Base-by-base conservation (phyloP, 2,329 filamentous ascomycete species). In the Scedosporium boydii region DNA sequence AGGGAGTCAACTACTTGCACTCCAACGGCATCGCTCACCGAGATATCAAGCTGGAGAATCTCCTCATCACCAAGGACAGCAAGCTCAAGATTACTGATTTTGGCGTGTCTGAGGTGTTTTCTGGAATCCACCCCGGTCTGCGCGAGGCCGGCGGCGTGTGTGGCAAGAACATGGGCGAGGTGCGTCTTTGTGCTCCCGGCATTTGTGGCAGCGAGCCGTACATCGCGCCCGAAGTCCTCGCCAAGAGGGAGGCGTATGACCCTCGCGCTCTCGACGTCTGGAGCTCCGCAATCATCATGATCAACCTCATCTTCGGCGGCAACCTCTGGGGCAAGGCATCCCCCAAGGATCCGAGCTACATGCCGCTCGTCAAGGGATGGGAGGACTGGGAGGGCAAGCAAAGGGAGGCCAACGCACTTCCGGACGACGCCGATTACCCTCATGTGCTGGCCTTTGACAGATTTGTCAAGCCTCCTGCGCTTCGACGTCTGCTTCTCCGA, bases 41-140 rank as follows among this genome's bases (percentile, higher is more conserved):
- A 58, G 92, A 96, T 68, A 89, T 96, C 77, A 96, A 96, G 75
- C 82, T 93, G 10, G 92, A 96, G 73, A 96, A 96, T 68, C 78
- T 96, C 26, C 81, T 96, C 38, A 82, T 96, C 64, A 89, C 87
- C 57, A 86, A 85, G 68, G 85, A 91, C 63, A 91, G 91, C 70
- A 88, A 91, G 72, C 80, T 96, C 62, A 96, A 96, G 76, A 93
- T 96, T 64, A 92, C 91, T 59, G 92, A 96, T 72, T 96, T 96
- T 76, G 92, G 92, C 61, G 90, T 93, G 14, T 92, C 90, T 0
- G 90, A 95, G 71, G 89, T 96, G 18, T 96, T 96, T 70, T 85
- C 82, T 61, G 91, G 91, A 46, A 87, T 87, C 59, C 91, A 96
- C 72, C 91, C 91, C 0, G 91, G 91, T 34, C 76, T 92, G 48